phyloP scores from a whole-genome alignment of 176 grass and related monocot species.

The Aegilops speltoides region DNA sequence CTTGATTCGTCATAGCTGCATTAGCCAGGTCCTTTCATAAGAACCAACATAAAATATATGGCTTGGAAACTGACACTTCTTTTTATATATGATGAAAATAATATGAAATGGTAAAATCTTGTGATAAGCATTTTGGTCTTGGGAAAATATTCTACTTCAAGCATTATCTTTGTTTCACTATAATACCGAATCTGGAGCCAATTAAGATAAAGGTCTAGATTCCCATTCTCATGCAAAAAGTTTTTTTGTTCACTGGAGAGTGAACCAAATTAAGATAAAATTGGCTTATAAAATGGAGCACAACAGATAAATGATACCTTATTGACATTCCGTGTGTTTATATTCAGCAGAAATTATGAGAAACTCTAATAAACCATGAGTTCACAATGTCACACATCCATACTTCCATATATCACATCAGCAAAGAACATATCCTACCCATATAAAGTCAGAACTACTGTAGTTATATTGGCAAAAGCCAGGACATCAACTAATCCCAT shows the following conservation, averaged over 20 bases:
- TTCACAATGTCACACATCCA: neutral
- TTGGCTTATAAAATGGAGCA: neutral
- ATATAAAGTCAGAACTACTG: neutral
- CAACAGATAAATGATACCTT: neutral
- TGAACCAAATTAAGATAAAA: neutral
- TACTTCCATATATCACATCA: neutral
- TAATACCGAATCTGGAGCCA: neutral
- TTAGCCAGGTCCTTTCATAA: slow-evolving; percentile 17
- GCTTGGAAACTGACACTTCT: neutral
- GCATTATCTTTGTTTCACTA: neutral
- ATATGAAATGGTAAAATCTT: neutral
- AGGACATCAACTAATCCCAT: neutral
- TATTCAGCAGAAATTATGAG: neutral
- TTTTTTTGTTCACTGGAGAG: neutral
- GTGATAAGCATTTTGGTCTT: neutral
- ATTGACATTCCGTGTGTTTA: neutral
- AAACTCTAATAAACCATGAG: neutral
- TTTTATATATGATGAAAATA: slow-evolving; percentile 6
- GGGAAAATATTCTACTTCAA: too few species aligned
- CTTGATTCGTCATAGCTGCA: slow-evolving; percentile 87
- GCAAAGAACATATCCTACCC: neutral
- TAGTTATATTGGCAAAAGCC: neutral
- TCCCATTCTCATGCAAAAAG: neutral
- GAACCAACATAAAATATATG: slow-evolving; percentile 31
- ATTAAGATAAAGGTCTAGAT: neutral